A percentile compares a stretch with the other conserved stretches of the same genome.
These are phyloP conservation scores for Dendrobium chrysotoxum DNA, from an alignment of 106 monocot species.

Conservation along the genomic window DNA sequence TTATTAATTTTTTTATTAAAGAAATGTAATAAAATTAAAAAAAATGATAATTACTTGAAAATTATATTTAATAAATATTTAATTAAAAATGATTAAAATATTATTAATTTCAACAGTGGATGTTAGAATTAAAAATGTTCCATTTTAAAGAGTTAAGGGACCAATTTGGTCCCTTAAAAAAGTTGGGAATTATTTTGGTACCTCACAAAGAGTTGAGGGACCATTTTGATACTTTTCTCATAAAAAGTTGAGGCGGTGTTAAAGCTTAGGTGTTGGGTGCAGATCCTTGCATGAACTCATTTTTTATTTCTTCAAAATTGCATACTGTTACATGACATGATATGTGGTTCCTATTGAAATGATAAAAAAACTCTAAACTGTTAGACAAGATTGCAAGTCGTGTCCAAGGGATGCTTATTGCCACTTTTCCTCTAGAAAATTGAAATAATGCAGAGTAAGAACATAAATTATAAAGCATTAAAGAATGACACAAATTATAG, in stretches of 20 bases:
- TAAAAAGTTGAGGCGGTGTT: not conserved
- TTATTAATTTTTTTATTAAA: no score
- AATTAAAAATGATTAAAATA: no score
- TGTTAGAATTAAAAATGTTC: no score
- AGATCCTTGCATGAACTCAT: not conserved
- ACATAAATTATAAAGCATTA: not conserved
- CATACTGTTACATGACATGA: not conserved
- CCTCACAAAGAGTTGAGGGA: no score
- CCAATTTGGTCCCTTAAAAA: no score
- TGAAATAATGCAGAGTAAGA: not conserved
- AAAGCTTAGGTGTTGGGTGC: not conserved
- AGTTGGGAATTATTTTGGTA: no score
- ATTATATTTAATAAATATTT: no score
- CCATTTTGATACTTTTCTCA: no score
- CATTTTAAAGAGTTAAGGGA: no score
- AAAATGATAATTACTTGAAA: no score
- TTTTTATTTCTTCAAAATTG: not conserved
- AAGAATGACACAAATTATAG: not conserved
- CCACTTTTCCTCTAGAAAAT: not conserved
- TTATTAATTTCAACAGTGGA: no score
- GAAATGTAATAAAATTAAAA: no score
- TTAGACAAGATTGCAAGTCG: not conserved
- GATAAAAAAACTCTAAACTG: not conserved
- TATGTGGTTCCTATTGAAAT: not conserved
- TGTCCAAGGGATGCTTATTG: not conserved